These are phyloP conservation scores for Trifolium repens DNA, from an alignment of 306 rosid species.

Conservation along the genomic window DNA sequence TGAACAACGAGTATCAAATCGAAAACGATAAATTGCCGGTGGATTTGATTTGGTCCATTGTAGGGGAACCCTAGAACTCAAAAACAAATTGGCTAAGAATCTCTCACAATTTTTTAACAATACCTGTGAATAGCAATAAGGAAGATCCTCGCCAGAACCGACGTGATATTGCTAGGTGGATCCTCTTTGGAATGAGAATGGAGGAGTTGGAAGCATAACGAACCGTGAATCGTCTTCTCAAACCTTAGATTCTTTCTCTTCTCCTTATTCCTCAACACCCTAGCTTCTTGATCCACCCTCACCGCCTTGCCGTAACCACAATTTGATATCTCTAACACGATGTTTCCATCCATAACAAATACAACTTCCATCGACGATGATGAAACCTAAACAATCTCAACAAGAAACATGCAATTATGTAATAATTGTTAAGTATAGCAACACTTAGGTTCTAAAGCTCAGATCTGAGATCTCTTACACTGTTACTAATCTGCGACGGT, in stretches of 20 bases:
- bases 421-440: not conserved
- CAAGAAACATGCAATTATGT: not conserved
- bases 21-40: too few relatives aligned
- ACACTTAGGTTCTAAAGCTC: not conserved
- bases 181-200: too few relatives aligned
- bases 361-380: slow-evolving; percentile 74
- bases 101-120: too few relatives aligned
- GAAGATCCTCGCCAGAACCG: too few relatives aligned
- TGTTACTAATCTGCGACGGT: slow-evolving; percentile 61
- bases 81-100: too few relatives aligned
- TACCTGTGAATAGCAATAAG: too few relatives aligned
- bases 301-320: slow-evolving; percentile 49
- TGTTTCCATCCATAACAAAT: slow-evolving; percentile 74
- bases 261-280: slow-evolving; percentile 94
- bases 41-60: too few relatives aligned
- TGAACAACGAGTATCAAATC: too few relatives aligned
- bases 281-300: slow-evolving; percentile 74
- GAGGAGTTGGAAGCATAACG: slow-evolving; percentile 68
- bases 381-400: slow-evolving; percentile 57
- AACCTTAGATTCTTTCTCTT: slow-evolving; percentile 95
- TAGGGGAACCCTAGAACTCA: too few relatives aligned
- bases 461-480: slow-evolving; percentile 52
- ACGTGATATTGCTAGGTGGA: too few relatives aligned
- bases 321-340: slow-evolving; percentile 62
- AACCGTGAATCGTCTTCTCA: slow-evolving; percentile 71